A percentile compares a stretch with the other conserved stretches of the same genome.
phyloP scores from a whole-genome alignment of 108 stramenopile species.

The Thalassiosira profunda region DNA sequence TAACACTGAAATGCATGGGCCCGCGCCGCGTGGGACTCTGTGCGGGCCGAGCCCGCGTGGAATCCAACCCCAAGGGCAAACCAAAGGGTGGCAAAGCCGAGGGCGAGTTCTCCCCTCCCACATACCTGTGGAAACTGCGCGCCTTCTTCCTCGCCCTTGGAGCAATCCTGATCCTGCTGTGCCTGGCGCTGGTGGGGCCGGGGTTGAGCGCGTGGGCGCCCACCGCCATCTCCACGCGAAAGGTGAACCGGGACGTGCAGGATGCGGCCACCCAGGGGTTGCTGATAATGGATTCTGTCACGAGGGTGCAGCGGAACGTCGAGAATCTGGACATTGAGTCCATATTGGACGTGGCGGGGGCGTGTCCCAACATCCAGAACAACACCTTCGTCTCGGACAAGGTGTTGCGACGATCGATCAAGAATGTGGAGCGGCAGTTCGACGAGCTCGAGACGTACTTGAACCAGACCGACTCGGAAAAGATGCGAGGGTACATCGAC shows the following conservation, averaged over 20 bases:
- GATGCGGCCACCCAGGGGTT: slow-evolving; percentile 33
- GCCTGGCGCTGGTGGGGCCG: slow-evolving; percentile 19
- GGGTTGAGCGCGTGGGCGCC: slow-evolving; percentile 10
- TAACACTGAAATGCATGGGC: slow-evolving; percentile 32
- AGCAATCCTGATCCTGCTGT: slow-evolving; percentile 29
- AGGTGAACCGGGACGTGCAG: slow-evolving; percentile 24
- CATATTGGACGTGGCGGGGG: slow-evolving; percentile 8
- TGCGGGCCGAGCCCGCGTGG: slow-evolving; percentile 32
- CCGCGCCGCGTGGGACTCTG: slow-evolving; percentile 12
- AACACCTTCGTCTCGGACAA: slow-evolving; percentile 16
- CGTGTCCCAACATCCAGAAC: slow-evolving; percentile 32
- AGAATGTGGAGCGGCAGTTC: slow-evolving; percentile 10
- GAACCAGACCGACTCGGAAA: slow-evolving; percentile 20
- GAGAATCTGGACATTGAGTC: slow-evolving; percentile 16
- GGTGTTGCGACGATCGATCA: slow-evolving; percentile 1
- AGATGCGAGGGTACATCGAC: slow-evolving; percentile 18
- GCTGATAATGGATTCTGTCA: slow-evolving; percentile 29
- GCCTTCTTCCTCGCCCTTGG: no score
- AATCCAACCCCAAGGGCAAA: slow-evolving; percentile 26
- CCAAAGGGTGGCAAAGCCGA: no score
- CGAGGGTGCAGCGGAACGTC: slow-evolving; percentile 28
- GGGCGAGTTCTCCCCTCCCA: slow-evolving; percentile 21
- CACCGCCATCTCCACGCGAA: slow-evolving; percentile 12
- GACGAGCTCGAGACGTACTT: slow-evolving; percentile 13
- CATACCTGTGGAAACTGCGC: slow-evolving; percentile 33